Evolutionary conservation across 768 basidiomycete species (phyloP).

Genomic region (Macrolepiota dolichaula): DNA sequence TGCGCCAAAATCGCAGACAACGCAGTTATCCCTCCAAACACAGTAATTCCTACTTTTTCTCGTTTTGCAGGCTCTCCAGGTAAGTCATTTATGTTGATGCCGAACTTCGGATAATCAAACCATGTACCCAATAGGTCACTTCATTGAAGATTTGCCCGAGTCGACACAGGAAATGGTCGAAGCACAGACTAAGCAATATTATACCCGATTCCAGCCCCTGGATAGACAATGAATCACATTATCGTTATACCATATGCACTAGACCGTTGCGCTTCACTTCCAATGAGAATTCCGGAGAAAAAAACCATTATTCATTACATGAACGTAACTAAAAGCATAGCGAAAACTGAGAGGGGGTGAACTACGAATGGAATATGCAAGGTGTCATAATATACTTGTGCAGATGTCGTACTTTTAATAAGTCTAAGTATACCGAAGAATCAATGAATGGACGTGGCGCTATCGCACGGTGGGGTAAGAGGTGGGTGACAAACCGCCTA

Average conservation of each 20-base stretch:
- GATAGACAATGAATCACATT: background rate
- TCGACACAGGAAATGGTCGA: constrained; percentile 93
- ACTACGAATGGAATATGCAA: constrained; percentile 10
- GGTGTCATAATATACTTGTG: constrained; percentile 9
- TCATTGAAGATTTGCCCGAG: constrained; percentile 84
- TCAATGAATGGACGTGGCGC: constrained; percentile 9
- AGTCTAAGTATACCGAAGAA: constrained; percentile 21
- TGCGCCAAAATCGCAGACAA: constrained; percentile 88
- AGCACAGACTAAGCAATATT: constrained; percentile 79
- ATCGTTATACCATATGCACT: background rate
- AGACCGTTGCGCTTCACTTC: background rate
- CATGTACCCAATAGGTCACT: constrained; percentile 54
- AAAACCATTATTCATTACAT: constrained; percentile 10
- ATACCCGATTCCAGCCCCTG: constrained; percentile 72
- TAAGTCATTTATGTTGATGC: constrained; percentile 28
- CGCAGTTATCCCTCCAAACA: constrained; percentile 86
- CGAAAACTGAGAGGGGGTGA: constrained; percentile 14
- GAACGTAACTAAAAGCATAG: constrained; percentile 9
- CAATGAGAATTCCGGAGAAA: background rate
- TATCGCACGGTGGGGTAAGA: constrained; percentile 5
- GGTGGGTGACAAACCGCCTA: constrained; percentile 7
- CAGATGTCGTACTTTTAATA: constrained; percentile 26
- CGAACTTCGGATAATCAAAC: background rate
- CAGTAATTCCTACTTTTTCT: constrained; percentile 86
- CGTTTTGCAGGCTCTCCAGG: constrained; percentile 90